phyloP scores from a whole-genome alignment of 352 stramenopile species.

The Phytopythium oedochilum region DNA sequence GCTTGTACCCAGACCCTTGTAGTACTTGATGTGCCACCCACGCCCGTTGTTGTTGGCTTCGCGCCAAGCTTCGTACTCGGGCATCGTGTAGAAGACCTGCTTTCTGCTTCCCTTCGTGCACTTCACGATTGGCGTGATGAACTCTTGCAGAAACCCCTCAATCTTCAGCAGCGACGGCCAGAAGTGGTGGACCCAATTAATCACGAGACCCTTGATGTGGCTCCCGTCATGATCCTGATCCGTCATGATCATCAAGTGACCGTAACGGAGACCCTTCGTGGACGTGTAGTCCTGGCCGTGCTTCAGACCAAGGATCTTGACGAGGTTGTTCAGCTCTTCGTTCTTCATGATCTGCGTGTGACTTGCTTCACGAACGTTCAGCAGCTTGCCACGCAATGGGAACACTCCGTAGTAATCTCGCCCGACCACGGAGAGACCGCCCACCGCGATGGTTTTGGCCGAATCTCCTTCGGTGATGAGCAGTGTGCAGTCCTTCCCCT shows the following conservation, averaged over 20 bases:
- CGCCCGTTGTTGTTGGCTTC: constrained; percentile 84
- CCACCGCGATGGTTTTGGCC: constrained; percentile 97
- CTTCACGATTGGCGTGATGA: constrained; percentile 98
- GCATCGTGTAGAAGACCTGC: constrained; percentile 96
- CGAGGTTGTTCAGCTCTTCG: constrained; percentile 96
- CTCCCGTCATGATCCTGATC: constrained; percentile 99
- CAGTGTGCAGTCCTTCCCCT: constrained; percentile 93
- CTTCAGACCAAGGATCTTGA: constrained; percentile 97
- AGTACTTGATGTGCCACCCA: constrained; percentile 98
- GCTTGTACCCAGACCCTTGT: constrained; percentile 99
- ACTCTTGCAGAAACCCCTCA: constrained; percentile 91
- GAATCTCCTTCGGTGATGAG: constrained; percentile 99
- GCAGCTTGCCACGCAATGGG: constrained; percentile 95
- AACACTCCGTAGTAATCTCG: constrained; percentile 97
- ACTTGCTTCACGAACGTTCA: constrained; percentile 99
- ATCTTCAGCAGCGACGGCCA: constrained; percentile 95
- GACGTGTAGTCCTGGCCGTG: constrained; percentile 93
- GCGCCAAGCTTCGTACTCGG: constrained; percentile 95
- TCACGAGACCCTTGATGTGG: constrained; percentile 98
- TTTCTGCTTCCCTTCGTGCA: constrained; percentile 86
- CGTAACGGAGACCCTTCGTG: constrained; percentile 90
- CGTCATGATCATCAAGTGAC: constrained; percentile 98
- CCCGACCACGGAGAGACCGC: constrained; percentile 94
- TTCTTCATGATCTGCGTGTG: constrained; percentile 96
- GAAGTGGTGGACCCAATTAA: constrained; percentile 99